phyloP scores from a whole-genome alignment of 371 early-diverging fungal species.

The Neoconidiobolus thromboides region DNA sequence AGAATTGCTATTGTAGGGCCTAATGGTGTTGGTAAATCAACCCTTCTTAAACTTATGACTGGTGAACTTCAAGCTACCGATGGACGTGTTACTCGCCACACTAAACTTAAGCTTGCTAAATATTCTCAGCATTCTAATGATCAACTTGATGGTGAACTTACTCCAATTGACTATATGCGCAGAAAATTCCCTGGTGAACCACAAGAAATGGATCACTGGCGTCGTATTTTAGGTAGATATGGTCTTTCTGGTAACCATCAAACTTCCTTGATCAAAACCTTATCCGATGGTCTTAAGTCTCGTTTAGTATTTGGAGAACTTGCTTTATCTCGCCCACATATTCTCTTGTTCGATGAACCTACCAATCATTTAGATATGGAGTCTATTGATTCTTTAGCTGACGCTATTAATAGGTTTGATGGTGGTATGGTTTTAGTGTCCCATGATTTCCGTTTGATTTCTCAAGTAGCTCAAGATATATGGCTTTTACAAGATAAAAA shows the following conservation, averaged over 20 bases:
- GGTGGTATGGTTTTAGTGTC: constrained; percentile 97
- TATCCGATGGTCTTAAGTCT: constrained; percentile 90
- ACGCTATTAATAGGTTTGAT: constrained; percentile 83
- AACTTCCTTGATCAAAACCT: constrained; percentile 65
- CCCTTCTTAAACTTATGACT: constrained; percentile 82
- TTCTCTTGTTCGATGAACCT: constrained; percentile 97
- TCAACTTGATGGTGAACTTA: constrained; percentile 68
- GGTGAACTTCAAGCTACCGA: constrained; percentile 64
- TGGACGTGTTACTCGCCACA: constrained; percentile 77
- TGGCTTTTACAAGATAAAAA: constrained; percentile 77
- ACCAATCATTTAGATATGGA: constrained; percentile 85
- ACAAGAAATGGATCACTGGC: constrained; percentile 69
- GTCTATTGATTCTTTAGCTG: constrained; percentile 91
- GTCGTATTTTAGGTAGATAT: constrained; percentile 75
- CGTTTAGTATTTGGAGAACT: constrained; percentile 93
- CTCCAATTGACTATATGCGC: constrained; percentile 86
- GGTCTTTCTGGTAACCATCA: constrained; percentile 87
- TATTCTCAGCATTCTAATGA: constrained; percentile 96
- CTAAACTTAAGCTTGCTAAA: constrained; percentile 81
- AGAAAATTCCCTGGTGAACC: constrained; percentile 51
- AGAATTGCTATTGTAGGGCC: constrained; percentile 81
- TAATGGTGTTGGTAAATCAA: constrained; percentile 84
- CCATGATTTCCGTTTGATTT: constrained; percentile 97
- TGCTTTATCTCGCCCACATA: constrained; percentile 72
- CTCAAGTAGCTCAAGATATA: constrained; percentile 88